Percentiles rank a stretch among this genome's conserved stretches.
Evolutionary conservation across 1,139 yeast genomes (phyloP).

Genomic region (Pichia sp.): DNA sequence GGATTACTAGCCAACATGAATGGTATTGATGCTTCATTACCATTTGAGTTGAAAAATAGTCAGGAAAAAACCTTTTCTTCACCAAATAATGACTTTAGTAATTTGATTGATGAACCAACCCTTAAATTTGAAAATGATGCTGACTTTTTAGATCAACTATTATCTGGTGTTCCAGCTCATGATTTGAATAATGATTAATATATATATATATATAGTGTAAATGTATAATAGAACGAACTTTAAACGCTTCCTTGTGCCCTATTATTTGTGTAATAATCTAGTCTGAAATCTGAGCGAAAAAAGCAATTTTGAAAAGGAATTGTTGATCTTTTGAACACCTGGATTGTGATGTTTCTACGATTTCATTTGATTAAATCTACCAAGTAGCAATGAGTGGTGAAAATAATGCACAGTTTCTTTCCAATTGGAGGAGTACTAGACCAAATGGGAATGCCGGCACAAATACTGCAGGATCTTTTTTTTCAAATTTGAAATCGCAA

Average conservation of each 20-base stretch:
- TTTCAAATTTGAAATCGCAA: slow-evolving; percentile 21
- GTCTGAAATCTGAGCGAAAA: background rate
- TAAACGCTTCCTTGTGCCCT: background rate
- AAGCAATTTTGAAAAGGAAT: background rate
- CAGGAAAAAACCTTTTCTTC: background rate
- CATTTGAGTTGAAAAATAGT: background rate
- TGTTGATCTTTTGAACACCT: background rate
- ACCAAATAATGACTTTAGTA: slow-evolving; percentile 1
- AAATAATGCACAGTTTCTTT: slow-evolving; percentile 19
- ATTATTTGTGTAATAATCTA: background rate
- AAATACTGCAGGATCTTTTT: slow-evolving; percentile 21
- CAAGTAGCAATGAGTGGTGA: slow-evolving; percentile 10
- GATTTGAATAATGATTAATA: background rate
- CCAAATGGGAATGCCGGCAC: slow-evolving; percentile 9
- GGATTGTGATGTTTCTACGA: background rate
- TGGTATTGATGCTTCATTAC: background rate
- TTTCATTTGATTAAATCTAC: background rate
- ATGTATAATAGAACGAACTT: background rate
- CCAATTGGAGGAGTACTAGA: slow-evolving; percentile 24
- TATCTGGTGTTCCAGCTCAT: slow-evolving; percentile 5
- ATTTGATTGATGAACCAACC: slow-evolving; percentile 5
- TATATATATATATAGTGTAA: background rate
- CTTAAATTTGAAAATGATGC: slow-evolving; percentile 11
- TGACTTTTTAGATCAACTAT: slow-evolving; percentile 13
- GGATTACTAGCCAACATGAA: background rate